Evolutionary conservation across 805 yeast genomes (phyloP), one percentile per base, ranked within the genome.

Genomic region (Kazachstania taianensis): DNA sequence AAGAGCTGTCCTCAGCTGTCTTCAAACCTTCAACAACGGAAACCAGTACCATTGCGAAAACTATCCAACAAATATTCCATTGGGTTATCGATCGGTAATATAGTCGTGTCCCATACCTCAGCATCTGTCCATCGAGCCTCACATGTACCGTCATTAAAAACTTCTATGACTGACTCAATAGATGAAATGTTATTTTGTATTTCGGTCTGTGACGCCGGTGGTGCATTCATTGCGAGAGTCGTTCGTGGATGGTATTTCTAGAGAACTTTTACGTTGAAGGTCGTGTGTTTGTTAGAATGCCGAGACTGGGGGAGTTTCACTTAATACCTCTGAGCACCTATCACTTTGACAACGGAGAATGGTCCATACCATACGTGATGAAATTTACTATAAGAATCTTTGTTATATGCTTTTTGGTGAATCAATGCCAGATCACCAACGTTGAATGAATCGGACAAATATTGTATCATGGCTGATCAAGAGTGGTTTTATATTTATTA

Each of bases 311-410:
- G 25, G 10, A 33, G 10, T 9, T 7, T 28, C 12, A 34, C 9
- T 10, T 28, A 23, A 6, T 28, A 35, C 5, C 16, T 28, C 13
- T 15, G 20, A 4, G 5, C 8, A 35, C 22, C 13, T 3, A 27
- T 12, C 9, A n/a, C 13, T 4, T 28, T 20, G 8, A 35, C 8
- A 6, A 29, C 23, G 15, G 20, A 22, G 18, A 29, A 35, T 7
- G 33, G 37, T 15, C 37, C 37, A n/a, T 35, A 35, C 32, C 32
- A 35, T 5, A 35, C 9, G 14, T 22, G 23, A 14, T 35, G 37
- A 20, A 28, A 28, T 28, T 35, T 35, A 7, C 22, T 20, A 17
- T 23, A 7, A 3, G 28, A 10, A 2, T 10, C 25, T 4, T 16
- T 28, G 14, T 33, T 33, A 10, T 35, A 29, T 4, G 33, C 28